Evolutionary conservation across 2,329 filamentous ascomycete species (phyloP).

Genomic region (Bipolaris cookei): DNA sequence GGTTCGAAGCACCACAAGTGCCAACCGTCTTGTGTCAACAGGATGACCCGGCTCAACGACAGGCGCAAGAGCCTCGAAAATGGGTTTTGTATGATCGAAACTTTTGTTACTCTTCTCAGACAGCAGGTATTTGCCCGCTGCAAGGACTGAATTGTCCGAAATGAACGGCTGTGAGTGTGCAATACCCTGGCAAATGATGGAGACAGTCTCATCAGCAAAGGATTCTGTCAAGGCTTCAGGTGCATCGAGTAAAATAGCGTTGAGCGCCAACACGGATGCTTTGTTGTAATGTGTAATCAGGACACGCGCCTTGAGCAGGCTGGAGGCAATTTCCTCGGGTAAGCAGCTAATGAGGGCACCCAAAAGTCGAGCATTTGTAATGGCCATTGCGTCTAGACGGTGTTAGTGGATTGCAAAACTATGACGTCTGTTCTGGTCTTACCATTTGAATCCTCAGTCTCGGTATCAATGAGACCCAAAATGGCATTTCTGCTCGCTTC

Average conservation of each 20-base stretch:
- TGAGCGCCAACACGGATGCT: conserved; percentile 83
- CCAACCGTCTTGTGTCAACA: conserved; percentile 81
- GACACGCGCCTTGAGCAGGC: conserved; percentile 73
- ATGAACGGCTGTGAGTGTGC: conserved; percentile 75
- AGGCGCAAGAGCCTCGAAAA: conserved; percentile 78
- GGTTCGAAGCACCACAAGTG: conserved; percentile 87
- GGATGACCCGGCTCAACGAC: conserved; percentile 79
- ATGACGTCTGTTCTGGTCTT: conserved; percentile 28
- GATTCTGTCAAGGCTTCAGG: conserved; percentile 71
- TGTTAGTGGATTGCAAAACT: conserved; percentile 15
- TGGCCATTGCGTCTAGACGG: conserved; percentile 69
- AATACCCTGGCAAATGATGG: conserved; percentile 82
- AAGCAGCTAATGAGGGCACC: conserved; percentile 90
- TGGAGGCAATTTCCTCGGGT: conserved; percentile 69
- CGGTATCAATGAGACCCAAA: conserved; percentile 84
- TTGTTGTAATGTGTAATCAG: conserved; percentile 76
- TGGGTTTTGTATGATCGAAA: conserved; percentile 77
- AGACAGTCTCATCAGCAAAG: conserved; percentile 75
- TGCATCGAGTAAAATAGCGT: conserved; percentile 85
- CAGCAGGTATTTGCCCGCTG: conserved; percentile 88
- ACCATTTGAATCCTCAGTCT: conserved; percentile 75
- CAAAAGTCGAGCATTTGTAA: conserved; percentile 88
- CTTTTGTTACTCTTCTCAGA: conserved; percentile 67
- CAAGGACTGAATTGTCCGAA: conserved; percentile 85
- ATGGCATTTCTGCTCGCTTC: conserved; percentile 87